Conservation (phyloP, 495 filamentous ascomycete genomes). For the Neurospora sp. region DNA sequence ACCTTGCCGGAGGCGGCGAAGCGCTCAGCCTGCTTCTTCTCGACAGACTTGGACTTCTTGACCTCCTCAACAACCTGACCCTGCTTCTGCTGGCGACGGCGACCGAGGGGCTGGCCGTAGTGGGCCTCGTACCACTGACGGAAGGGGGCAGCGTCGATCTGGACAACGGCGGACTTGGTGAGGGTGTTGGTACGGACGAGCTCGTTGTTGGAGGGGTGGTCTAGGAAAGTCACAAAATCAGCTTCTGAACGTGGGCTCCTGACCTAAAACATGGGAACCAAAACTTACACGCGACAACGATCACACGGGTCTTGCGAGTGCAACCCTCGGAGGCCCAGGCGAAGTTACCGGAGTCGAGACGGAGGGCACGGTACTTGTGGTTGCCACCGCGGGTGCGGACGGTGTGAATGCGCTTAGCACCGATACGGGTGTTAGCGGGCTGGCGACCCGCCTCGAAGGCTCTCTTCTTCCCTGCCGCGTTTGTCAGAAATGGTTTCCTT, state of each 20-base stretch:
- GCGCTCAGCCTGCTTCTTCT: conserved; percentile 91
- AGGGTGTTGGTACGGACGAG: conserved; percentile 99
- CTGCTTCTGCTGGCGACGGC: conserved; percentile 77
- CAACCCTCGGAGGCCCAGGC: conserved; percentile 96
- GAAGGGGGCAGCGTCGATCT: conserved; percentile 97
- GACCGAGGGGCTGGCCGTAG: conserved; percentile 83
- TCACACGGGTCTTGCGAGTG: conserved; percentile 97
- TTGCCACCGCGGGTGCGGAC: conserved; percentile 98
- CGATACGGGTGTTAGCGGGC: conserved; percentile 98
- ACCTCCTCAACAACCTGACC: conserved; percentile 51
- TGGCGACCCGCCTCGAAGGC: conserved; percentile 99
- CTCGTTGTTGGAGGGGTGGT: conserved; percentile 99
- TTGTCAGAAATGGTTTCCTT: conserved; percentile 22
- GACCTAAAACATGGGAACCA: background rate
- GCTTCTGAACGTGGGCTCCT: background rate
- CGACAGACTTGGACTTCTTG: conserved; percentile 86
- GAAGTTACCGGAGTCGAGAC: conserved; percentile 99
- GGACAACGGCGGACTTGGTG: conserved; percentile 95
- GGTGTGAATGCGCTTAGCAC: conserved; percentile 94
- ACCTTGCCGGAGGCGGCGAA: conserved; percentile 80
- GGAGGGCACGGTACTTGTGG: conserved; percentile 98
- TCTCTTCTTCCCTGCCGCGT: conserved; percentile 59
- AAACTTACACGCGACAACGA: conserved; percentile 66
- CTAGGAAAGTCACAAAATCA: conserved; percentile 7
- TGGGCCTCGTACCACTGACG: conserved; percentile 99